Conservation (phyloP, 2,329 filamentous ascomycete species). For the Nigrospora sphaerica region DNA sequence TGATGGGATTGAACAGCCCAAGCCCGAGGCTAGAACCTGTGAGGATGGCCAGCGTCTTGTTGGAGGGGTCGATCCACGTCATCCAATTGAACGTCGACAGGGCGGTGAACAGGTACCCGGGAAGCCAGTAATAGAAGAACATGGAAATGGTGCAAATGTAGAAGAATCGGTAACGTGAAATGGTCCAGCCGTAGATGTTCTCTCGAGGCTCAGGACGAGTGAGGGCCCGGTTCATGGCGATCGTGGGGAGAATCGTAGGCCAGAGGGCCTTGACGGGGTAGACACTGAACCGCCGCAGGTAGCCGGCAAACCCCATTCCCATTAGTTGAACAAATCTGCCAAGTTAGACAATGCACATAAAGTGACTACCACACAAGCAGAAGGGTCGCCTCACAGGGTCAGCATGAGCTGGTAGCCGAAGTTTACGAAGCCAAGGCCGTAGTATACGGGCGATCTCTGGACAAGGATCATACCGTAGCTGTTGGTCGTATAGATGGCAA, state of each 20-base stretch:
- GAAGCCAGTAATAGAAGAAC: slow-evolving; percentile 47
- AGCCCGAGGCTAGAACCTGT: slow-evolving; percentile 29
- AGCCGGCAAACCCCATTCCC: slow-evolving; percentile 22
- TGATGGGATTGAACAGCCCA: slow-evolving; percentile 29
- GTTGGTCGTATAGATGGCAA: slow-evolving; percentile 38
- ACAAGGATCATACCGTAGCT: slow-evolving; percentile 43
- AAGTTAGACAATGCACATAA: slow-evolving; percentile 6
- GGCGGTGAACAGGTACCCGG: slow-evolving; percentile 39
- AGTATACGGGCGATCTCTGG: slow-evolving; percentile 40
- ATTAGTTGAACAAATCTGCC: no score
- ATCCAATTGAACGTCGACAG: slow-evolving; percentile 40
- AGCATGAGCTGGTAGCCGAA: slow-evolving; percentile 44
- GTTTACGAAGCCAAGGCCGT: slow-evolving; percentile 41
- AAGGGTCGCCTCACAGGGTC: slow-evolving; percentile 14
- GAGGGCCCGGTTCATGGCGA: slow-evolving; percentile 37
- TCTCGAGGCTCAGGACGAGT: slow-evolving; percentile 30
- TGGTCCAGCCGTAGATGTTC: slow-evolving; percentile 24
- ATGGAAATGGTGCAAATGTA: slow-evolving; percentile 30
- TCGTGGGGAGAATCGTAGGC: slow-evolving; percentile 40
- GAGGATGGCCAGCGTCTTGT: slow-evolving; percentile 37
- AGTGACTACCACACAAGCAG: slow-evolving; percentile 18
- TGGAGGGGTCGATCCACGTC: slow-evolving; percentile 40
- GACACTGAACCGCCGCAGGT: slow-evolving; percentile 38
- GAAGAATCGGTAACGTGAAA: slow-evolving; percentile 38
- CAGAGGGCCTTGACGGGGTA: slow-evolving; percentile 46